Conservation (phyloP, 2,329 filamentous ascomycete genomes). For the Colletotrichum tanaceti region DNA sequence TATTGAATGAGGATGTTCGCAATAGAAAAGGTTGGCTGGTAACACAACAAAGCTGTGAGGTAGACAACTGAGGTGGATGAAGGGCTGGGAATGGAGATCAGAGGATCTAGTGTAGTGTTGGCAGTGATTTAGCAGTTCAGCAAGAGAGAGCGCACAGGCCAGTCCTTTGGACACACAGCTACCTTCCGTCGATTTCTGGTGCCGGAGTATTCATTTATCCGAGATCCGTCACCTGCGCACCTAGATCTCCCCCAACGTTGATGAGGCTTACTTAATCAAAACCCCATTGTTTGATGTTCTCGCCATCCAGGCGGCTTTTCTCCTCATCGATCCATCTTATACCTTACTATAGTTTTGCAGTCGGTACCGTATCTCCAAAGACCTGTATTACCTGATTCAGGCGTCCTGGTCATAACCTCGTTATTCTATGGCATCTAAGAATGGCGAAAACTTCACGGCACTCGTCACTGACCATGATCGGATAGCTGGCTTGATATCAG, state of each 20-base stretch:
- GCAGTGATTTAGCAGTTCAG: background rate
- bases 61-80: background rate
- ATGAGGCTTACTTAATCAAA: background rate
- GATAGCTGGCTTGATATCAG: too few species aligned
- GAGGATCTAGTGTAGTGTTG: background rate
- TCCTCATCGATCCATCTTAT: background rate
- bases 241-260: too few species aligned
- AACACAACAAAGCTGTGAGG: background rate
- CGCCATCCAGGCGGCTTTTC: background rate
- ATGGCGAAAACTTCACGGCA: background rate
- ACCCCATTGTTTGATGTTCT: too few species aligned
- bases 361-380: background rate
- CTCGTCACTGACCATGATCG: too few species aligned
- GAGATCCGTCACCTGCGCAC: background rate
- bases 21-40: background rate
- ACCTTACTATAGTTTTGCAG: background rate
- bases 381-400: too few species aligned
- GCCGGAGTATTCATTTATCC: background rate
- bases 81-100: background rate
- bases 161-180: background rate
- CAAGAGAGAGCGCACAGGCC: background rate
- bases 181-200: background rate
- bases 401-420: background rate
- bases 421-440: background rate
- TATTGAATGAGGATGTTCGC: too few species aligned